A percentile compares a stretch with the other conserved stretches of the same genome.
These are phyloP conservation scores for Plectosphaerella plurivora DNA, from an alignment of 2,329 filamentous ascomycete species.

Conservation along the genomic window DNA sequence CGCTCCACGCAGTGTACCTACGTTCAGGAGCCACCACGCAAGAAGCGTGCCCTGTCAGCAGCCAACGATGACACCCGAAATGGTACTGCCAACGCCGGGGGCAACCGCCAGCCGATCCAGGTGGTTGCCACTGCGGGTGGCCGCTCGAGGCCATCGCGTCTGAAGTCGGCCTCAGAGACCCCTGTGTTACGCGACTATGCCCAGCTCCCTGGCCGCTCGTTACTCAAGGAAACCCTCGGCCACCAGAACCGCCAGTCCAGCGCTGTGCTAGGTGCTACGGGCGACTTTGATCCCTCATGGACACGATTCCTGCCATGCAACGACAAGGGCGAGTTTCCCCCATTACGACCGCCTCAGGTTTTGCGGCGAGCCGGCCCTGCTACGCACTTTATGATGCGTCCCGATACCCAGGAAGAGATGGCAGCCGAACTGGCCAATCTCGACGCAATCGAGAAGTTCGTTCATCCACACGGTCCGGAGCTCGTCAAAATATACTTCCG, in stretches of 20 bases:
- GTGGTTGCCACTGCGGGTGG: too few species aligned
- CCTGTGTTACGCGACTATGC: constrained; percentile 7
- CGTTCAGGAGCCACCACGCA: constrained; percentile 5
- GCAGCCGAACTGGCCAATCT: constrained; percentile 22
- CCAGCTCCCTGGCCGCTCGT: constrained; percentile 5
- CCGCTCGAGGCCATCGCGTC: too few species aligned
- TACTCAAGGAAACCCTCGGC: constrained; percentile 10
- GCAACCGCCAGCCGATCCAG: background rate
- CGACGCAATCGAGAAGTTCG: constrained; percentile 47
- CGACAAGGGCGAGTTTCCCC: constrained; percentile 2
- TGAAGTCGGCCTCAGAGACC: too few species aligned
- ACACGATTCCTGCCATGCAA: constrained; percentile 5
- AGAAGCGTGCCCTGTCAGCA: constrained; percentile 8
- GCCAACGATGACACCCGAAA: background rate
- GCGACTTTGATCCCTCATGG: constrained; percentile 8
- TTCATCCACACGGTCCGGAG: constrained; percentile 50
- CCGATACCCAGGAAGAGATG: constrained; percentile 10
- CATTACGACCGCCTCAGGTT: constrained; percentile 3
- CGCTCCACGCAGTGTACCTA: constrained; percentile 9
- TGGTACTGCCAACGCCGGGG: too few species aligned
- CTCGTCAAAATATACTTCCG: constrained; percentile 57
- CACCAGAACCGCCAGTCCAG: constrained; percentile 12
- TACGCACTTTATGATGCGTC: constrained; percentile 7
- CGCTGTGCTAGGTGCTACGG: constrained; percentile 6
- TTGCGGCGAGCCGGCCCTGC: constrained; percentile 5